A percentile compares a stretch with the other conserved stretches of the same genome.
Conservation (phyloP, 148 eudicot genomes). For the Rhododendron williamsianum region DNA sequence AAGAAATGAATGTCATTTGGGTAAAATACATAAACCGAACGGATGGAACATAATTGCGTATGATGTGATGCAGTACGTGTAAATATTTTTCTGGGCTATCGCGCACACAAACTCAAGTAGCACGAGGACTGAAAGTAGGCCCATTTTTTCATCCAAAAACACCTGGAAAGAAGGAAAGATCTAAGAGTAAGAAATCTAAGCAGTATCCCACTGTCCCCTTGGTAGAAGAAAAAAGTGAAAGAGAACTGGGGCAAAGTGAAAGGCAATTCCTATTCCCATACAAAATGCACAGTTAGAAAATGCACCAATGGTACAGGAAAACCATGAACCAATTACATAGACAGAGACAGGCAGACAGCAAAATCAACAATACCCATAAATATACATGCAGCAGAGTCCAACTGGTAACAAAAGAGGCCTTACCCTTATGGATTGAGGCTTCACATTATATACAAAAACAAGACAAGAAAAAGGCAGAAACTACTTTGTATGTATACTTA, state of each 20-base stretch:
- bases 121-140: not conserved
- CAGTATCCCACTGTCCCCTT: not conserved
- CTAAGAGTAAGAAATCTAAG: not conserved
- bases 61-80: not conserved
- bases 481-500: not conserved
- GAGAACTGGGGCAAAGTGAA: not conserved
- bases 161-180: not conserved
- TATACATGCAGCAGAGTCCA: not conserved
- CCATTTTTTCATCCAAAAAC: not conserved
- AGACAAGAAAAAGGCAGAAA: not conserved
- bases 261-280: not conserved
- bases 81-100: not conserved
- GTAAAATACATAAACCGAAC: not conserved
- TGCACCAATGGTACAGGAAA: not conserved
- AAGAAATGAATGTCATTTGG: not conserved
- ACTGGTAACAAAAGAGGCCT: not conserved
- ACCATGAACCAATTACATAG: not conserved
- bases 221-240: not conserved
- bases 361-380: not conserved
- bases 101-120: not conserved
- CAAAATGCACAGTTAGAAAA: not conserved
- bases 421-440: not conserved
- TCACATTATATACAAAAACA: not conserved
- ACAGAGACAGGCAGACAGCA: not conserved
- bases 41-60: not conserved